phyloP scores from a whole-genome alignment of 352 stramenopile genomes.

The Globisporangium orthogonon region DNA sequence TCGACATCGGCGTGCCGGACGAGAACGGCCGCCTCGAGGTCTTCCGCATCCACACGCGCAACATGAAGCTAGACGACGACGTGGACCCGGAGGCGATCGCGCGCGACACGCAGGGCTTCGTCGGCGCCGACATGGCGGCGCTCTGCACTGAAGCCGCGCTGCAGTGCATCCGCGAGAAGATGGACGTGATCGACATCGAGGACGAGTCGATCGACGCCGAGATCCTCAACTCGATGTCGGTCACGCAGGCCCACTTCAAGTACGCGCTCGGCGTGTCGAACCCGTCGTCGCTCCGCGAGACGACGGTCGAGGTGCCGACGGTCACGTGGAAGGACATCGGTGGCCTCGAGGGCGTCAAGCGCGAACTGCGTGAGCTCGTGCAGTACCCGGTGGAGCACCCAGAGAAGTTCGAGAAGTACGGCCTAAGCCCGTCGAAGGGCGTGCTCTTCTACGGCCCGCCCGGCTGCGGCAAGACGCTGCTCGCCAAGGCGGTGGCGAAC shows the following conservation, averaged over 20 bases:
- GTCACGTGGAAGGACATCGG: constrained; percentile 99
- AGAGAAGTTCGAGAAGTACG: constrained; percentile 99
- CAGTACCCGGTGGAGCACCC: constrained; percentile 99
- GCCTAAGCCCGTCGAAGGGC: constrained; percentile 91
- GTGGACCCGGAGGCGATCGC: constrained; percentile 98
- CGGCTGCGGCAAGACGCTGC: constrained; percentile 99
- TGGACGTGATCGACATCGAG: constrained; percentile 99
- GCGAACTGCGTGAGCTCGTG: constrained; percentile 98
- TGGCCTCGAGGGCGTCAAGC: constrained; percentile 97
- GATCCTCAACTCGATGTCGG: constrained; percentile 97
- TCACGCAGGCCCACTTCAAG: constrained; percentile 99
- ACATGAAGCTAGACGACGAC: constrained; percentile 99
- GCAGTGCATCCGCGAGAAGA: constrained; percentile 99
- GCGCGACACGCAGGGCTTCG: constrained; percentile 98
- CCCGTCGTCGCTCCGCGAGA: constrained; percentile 98
- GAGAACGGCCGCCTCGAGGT: constrained; percentile 98
- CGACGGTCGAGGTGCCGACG: constrained; percentile 98
- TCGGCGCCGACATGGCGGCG: constrained; percentile 98
- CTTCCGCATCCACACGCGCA: constrained; percentile 99
- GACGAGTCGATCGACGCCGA: constrained; percentile 99
- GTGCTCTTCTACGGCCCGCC: constrained; percentile 99
- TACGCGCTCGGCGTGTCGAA: constrained; percentile 97
- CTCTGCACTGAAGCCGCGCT: constrained; percentile 98
- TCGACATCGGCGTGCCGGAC: constrained; percentile 99
- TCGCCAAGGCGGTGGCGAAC: constrained; percentile 99